phyloP scores from a whole-genome alignment of 164 flowering plant genomes.

The Annona cherimola region DNA sequence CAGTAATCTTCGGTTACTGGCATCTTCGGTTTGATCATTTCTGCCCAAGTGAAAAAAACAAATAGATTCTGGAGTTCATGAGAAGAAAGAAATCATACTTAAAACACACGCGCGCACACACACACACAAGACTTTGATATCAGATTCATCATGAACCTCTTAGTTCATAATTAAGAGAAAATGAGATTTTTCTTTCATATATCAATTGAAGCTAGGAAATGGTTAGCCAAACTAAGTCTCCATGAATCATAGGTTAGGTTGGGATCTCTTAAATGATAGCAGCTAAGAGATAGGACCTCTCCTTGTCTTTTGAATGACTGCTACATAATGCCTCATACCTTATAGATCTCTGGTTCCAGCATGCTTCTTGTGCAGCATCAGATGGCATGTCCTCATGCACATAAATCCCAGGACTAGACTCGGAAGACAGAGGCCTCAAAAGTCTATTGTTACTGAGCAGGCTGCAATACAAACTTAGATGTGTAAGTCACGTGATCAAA shows the following conservation, averaged over 20 bases:
- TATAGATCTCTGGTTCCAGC: slow-evolving; percentile 18
- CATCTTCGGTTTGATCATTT: slow-evolving; percentile 5
- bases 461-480: slow-evolving; percentile 28
- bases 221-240: neutral
- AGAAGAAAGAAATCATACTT: neutral
- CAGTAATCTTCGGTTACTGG: slow-evolving; percentile 27
- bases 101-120: neutral
- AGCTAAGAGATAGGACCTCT: neutral
- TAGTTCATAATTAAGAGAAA: neutral
- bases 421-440: slow-evolving; percentile 39
- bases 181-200: too few relatives aligned
- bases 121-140: too few relatives aligned
- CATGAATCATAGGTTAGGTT: neutral
- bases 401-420: slow-evolving; percentile 40
- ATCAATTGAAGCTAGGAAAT: too few relatives aligned
- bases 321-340: slow-evolving; percentile 24
- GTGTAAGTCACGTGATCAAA: neutral
- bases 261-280: neutral
- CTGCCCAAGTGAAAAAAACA: slow-evolving; percentile 14
- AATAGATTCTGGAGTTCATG: neutral
- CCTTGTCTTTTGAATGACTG: neutral
- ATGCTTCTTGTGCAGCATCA: slow-evolving; percentile 16
- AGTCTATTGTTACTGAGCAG: slow-evolving; percentile 44
- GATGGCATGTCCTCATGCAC: slow-evolving; percentile 30
- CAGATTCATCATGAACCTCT: too few relatives aligned